Evolutionary conservation across 345 rosid species (phyloP), one percentile per base, ranked within the genome.

Genomic region (Aquilaria malaccensis): DNA sequence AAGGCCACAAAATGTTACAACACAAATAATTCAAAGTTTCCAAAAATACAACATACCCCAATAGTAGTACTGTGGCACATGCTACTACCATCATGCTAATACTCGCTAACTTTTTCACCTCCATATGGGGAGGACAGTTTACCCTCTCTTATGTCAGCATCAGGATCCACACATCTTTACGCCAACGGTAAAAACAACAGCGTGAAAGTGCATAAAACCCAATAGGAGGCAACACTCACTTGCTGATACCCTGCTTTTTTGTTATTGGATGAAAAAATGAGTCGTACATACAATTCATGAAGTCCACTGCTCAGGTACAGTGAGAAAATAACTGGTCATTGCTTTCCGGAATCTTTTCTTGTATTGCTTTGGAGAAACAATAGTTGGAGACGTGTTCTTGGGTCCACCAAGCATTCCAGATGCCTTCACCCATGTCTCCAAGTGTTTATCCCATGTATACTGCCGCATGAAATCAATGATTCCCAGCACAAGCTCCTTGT

Each of bases 361-460:
- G 85, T 95, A 95, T 58, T 91, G 91, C 58, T 74, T 81, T 0
- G 99, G 99, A 53, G 99, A 95, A 33, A 95, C 50, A 49, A 95
- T 84, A 2, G 99, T 95, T 0, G 97, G 97, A 30, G 96, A 59
- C 47, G 85, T 88, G 59, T 91, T 86, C 74, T 76, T 95, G 0
- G 73, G 80, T 50, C 99, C 99, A 3, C 99, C 99, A 10, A 95
- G 83, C 49, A 91, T 85, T 32, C 96, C 96, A 0, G 93, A 72
- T 12, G 95, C 88, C 76, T 95, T 95, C 2, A 95, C 91, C 99
- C 95, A 91, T 11, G 99, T 88, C 85, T 95, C 99, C 68, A 95
- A 76, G 48, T 95, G 97, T 78, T 95, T 95, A 77, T 95, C 99
- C 99, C 99, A 95, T 58, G 99, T 95, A 74, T 95, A 95, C 62